Conservation (phyloP, 2,329 filamentous ascomycete species). For the Penicillium sp. region DNA sequence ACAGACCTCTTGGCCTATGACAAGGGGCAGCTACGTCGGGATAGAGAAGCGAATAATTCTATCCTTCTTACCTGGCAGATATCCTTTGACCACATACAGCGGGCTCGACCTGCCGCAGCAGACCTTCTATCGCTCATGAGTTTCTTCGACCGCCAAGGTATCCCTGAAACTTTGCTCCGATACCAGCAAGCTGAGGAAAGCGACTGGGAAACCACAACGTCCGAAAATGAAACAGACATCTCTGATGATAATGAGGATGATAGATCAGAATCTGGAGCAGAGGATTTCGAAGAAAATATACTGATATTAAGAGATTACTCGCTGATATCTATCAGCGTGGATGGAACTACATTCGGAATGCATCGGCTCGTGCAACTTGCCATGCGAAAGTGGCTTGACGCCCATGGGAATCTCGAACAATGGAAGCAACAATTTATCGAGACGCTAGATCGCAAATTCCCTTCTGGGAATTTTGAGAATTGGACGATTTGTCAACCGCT, state of each 20-base stretch:
- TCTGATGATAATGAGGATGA: not conserved
- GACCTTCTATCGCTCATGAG: conserved; percentile 33
- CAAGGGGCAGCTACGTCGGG: conserved; percentile 22
- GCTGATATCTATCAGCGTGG: conserved; percentile 6
- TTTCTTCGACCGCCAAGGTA: conserved; percentile 34
- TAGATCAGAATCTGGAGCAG: not conserved
- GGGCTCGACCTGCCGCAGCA: conserved; percentile 25
- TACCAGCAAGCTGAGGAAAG: not conserved
- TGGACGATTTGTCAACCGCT: conserved; percentile 6
- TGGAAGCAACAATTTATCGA: conserved; percentile 10
- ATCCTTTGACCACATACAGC: conserved; percentile 35
- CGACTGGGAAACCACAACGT: not conserved
- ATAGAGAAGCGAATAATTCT: conserved; percentile 28
- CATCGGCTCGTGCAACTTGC: conserved; percentile 17
- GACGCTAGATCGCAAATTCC: not conserved
- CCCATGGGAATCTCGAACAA: not conserved
- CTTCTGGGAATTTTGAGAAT: conserved; percentile 1
- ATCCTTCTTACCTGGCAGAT: conserved; percentile 38
- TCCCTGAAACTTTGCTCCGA: conserved; percentile 28
- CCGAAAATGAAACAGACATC: not conserved
- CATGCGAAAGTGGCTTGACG: conserved; percentile 10
- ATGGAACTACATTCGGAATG: conserved; percentile 8
- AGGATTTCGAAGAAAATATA: conserved; percentile 5
- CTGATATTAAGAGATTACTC: conserved; percentile 7
- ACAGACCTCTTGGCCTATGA: conserved; percentile 33